phyloP scores from a whole-genome alignment of 371 early-diverging fungal species.

The Dichotomocladium elegans region DNA sequence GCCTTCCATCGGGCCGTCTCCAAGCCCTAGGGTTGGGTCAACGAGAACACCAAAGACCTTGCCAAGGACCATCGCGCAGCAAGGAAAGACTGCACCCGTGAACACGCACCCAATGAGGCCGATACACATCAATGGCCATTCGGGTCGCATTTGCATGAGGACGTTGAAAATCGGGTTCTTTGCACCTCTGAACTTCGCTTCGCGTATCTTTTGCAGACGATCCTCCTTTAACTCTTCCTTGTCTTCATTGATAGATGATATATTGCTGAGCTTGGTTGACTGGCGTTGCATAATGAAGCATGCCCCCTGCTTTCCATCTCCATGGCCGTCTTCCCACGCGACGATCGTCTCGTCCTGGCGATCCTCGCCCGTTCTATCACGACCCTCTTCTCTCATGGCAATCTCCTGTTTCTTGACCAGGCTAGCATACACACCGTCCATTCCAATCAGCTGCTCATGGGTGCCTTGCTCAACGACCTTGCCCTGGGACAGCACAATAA shows the following conservation, averaged over 20 bases:
- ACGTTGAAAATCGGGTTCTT: constrained; percentile 38
- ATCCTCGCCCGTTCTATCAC: not conserved
- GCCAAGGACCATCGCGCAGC: constrained; percentile 16
- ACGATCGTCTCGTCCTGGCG: not conserved
- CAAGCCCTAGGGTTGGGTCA: not conserved
- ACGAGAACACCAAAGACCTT: constrained; percentile 25
- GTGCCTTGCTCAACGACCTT: constrained; percentile 61
- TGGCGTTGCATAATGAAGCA: not conserved
- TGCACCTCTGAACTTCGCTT: constrained; percentile 22
- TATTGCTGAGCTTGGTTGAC: not conserved
- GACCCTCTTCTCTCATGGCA: constrained; percentile 9
- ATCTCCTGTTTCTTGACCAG: constrained; percentile 50
- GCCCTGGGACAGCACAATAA: constrained; percentile 77
- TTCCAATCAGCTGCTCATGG: constrained; percentile 49
- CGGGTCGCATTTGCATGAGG: constrained; percentile 29
- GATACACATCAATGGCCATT: constrained; percentile 34
- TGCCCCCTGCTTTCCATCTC: not conserved
- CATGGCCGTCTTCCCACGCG: not conserved
- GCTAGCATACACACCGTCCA: constrained; percentile 39
- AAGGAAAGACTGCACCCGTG: constrained; percentile 45
- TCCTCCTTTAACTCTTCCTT: constrained; percentile 33
- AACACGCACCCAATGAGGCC: constrained; percentile 45
- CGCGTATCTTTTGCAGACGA: constrained; percentile 30
- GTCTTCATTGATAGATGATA: not conserved
- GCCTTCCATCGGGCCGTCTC: constrained; percentile 31